Conservation (phyloP, 2,329 filamentous ascomycete species). For the Epichloe brachyelytri region DNA sequence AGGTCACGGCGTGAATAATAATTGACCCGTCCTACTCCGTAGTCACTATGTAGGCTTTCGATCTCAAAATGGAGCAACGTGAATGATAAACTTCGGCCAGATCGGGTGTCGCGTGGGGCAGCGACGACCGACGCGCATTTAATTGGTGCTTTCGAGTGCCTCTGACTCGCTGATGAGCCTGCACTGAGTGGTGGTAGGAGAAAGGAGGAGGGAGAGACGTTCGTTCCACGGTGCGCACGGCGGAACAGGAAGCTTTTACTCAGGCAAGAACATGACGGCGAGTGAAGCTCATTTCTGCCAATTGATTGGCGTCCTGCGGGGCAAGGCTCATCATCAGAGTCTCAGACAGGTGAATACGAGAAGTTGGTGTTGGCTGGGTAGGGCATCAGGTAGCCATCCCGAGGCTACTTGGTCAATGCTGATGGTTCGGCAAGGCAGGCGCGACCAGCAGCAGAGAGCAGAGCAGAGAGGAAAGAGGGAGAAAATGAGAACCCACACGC, state of each 20-base stretch:
- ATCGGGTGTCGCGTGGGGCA: not conserved
- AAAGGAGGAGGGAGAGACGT: not conserved
- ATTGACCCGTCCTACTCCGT: not conserved
- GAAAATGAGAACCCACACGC: not conserved
- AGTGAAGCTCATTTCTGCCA: not conserved
- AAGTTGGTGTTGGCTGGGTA: not conserved
- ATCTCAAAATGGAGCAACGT: not conserved
- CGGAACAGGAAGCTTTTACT: not conserved
- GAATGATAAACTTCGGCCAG: not conserved
- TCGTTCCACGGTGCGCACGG: not conserved
- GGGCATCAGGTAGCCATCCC: not conserved
- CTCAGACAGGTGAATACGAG: slow-evolving; percentile 3
- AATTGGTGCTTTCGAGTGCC: not conserved
- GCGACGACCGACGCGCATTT: not conserved
- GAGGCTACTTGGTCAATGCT: not conserved
- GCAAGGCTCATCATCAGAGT: not conserved
- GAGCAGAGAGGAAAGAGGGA: not conserved
- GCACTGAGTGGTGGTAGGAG: not conserved
- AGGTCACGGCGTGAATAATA: not conserved
- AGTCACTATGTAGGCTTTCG: not conserved
- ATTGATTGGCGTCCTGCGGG: not conserved
- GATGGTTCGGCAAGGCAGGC: slow-evolving; percentile 1
- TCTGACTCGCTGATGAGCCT: not conserved
- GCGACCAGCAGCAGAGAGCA: not conserved
- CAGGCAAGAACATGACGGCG: slow-evolving; percentile 1